Conservation (phyloP, 2,329 filamentous ascomycete genomes). For the Periconia macrospinosa region DNA sequence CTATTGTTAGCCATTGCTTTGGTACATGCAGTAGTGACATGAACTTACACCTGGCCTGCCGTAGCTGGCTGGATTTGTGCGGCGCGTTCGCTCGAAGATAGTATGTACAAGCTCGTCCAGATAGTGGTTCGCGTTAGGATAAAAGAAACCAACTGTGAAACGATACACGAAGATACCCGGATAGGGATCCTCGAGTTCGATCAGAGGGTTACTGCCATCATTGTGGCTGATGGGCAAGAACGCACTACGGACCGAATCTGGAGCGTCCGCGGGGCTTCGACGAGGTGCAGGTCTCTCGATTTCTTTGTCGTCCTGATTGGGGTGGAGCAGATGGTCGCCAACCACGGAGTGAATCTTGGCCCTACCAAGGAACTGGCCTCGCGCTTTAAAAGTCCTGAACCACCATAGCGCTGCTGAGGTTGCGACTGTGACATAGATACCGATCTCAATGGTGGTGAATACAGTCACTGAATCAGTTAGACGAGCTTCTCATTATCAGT, state of each 20-base stretch:
- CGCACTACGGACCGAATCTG: conserved; percentile 67
- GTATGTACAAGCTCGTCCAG: conserved; percentile 65
- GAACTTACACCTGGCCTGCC: conserved; percentile 43
- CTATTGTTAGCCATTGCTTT: conserved; percentile 2
- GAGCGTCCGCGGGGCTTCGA: conserved; percentile 25
- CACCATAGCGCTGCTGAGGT: conserved; percentile 77
- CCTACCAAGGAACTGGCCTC: conserved; percentile 80
- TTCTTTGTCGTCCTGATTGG: conserved; percentile 40
- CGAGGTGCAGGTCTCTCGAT: conserved; percentile 8
- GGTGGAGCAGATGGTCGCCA: conserved; percentile 68
- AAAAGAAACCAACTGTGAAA: conserved; percentile 95
- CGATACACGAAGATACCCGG: conserved; percentile 96
- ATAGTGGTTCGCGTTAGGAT: conserved; percentile 89
- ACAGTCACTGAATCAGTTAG: conserved; percentile 65
- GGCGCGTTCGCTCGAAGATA: conserved; percentile 65
- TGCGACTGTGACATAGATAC: conserved; percentile 84
- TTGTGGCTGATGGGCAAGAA: conserved; percentile 85
- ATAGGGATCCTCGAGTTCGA: conserved; percentile 77
- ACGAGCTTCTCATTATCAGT: neutral
- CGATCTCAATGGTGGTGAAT: conserved; percentile 85
- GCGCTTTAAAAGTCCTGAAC: conserved; percentile 80
- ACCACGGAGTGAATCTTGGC: conserved; percentile 86
- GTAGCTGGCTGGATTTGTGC: conserved; percentile 72
- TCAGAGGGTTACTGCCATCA: conserved; percentile 85
- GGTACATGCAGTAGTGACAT: neutral